Evolutionary conservation across 2,329 filamentous ascomycete species (phyloP).

Genomic region (Cladosporium halotolerans): DNA sequence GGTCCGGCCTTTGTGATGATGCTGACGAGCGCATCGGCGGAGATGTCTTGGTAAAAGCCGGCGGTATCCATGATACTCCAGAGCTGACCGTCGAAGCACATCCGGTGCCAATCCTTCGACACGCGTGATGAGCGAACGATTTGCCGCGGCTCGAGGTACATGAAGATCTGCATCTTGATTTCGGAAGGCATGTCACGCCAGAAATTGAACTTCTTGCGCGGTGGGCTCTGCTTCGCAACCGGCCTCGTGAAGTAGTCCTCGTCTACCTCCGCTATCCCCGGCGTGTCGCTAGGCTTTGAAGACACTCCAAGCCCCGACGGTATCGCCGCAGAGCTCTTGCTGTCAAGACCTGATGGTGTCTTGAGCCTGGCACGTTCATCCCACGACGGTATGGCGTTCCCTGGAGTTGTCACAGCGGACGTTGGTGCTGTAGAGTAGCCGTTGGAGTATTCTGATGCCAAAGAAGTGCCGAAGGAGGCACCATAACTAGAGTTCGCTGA

Average conservation of each 20-base stretch:
- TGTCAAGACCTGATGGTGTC: slow-evolving; percentile 44
- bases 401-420: slow-evolving; percentile 44
- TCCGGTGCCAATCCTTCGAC: slow-evolving; percentile 68
- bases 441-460: slow-evolving; percentile 51
- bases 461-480: slow-evolving; percentile 49
- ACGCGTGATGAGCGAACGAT: slow-evolving; percentile 72
- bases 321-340: slow-evolving; percentile 52
- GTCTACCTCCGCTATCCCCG: slow-evolving; percentile 31
- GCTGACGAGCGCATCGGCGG: slow-evolving; percentile 72
- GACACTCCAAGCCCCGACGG: slow-evolving; percentile 55
- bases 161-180: slow-evolving; percentile 70
- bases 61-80: slow-evolving; percentile 77
- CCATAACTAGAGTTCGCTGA: slow-evolving; percentile 46
- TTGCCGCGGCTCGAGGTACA: slow-evolving; percentile 71
- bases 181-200: slow-evolving; percentile 80
- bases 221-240: slow-evolving; percentile 20
- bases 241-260: slow-evolving; percentile 43
- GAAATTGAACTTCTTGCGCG: slow-evolving; percentile 52
- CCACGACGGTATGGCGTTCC: slow-evolving; percentile 42
- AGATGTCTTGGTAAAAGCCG: slow-evolving; percentile 81
- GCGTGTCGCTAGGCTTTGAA: slow-evolving; percentile 29
- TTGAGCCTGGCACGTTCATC: slow-evolving; percentile 52
- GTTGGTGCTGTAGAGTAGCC: slow-evolving; percentile 52
- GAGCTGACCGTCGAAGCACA: slow-evolving; percentile 91
- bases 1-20: slow-evolving; percentile 81